Base-by-base conservation (phyloP, 1,284 basidiomycete genomes). In the Fomitopsis betulina region DNA sequence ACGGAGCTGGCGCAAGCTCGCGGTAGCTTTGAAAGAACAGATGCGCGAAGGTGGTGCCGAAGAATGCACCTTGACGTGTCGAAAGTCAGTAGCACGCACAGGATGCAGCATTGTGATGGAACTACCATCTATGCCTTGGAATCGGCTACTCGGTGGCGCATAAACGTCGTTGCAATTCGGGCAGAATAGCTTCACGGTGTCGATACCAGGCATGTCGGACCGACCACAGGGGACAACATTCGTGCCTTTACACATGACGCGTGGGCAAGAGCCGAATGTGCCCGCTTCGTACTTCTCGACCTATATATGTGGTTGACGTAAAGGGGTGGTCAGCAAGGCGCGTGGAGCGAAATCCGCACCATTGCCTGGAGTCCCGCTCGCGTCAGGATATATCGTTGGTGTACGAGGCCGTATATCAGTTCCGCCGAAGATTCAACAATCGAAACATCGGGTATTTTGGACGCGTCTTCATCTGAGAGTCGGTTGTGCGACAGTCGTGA, bases 131-230 rank as follows among this genome's bases (percentile, higher is more conserved):
- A 99, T 94, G 23, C 93, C 92, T 71, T 95, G 92, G 74, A 95
- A 99, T 58, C 96, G 87, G 72, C 92, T 95, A 75, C 93, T 96
- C 4, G 96, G 96, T 2, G 97, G 97, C 1, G 87, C 84, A 74
- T 98, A 99, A 65, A 97, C 93, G 71, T 99, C 97, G 65, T 96
- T 91, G 75, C 97, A 99, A 73, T 97, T 98, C 9, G 97, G 94
- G 74, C 97, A 99, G 75, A 91, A 99, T 53, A 99, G 83, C 75
- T 99, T 99, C 69, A 99, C 97, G 0, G 96, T 99, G 72, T 99
- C 97, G 54, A 96, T 80, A n/a, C 96, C 96, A 15, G 97, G 96
- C 62, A 97, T 81, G 76, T 99, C 97, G 37, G 94, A 94, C 58
- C 96, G 84, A 53, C 97, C 97, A 70, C 95, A 97, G 0, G 97